Evolutionary conservation across 2,329 filamentous ascomycete genomes (phyloP).

Genomic region (Dryadomyces quercivorus): DNA sequence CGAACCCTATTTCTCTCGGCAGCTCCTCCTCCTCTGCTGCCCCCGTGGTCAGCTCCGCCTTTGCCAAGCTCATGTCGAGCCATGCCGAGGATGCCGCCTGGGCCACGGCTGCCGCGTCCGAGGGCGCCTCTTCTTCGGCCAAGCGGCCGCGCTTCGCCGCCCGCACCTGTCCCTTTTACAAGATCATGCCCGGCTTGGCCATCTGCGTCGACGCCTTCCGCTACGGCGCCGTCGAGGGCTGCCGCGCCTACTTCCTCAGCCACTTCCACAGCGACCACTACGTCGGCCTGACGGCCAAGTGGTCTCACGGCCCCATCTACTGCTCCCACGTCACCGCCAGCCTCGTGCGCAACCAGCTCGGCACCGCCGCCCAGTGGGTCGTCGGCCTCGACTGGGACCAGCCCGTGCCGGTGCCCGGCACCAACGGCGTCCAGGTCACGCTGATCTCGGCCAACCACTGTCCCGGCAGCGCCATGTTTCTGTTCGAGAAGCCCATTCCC

Average conservation of each 20-base stretch:
- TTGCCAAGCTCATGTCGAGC: conserved; percentile 83
- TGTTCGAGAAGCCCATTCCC: conserved; percentile 66
- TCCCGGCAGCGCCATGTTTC: conserved; percentile 82
- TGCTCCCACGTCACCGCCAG: conserved; percentile 90
- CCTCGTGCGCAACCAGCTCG: conserved; percentile 73
- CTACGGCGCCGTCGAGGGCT: conserved; percentile 85
- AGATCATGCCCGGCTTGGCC: conserved; percentile 85
- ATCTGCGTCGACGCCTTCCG: conserved; percentile 95
- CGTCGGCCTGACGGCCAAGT: conserved; percentile 74
- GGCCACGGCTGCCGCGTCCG: conserved; percentile 72
- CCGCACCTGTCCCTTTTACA: conserved; percentile 94
- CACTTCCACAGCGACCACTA: conserved; percentile 99
- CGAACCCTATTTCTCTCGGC: conserved; percentile 59
- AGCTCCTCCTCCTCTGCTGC: conserved; percentile 4
- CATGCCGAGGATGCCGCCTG: conserved; percentile 87
- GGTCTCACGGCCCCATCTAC: conserved; percentile 91
- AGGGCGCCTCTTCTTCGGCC: conserved; percentile 70
- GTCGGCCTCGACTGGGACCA: conserved; percentile 77
- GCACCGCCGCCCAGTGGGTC: conserved; percentile 76
- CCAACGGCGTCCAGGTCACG: conserved; percentile 72
- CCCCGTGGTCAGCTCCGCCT: conserved; percentile 52
- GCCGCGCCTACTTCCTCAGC: conserved; percentile 89
- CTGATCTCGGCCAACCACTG: conserved; percentile 98
- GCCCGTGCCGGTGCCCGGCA: conserved; percentile 65
- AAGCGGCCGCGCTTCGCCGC: conserved; percentile 25